Evolutionary conservation across 495 filamentous ascomycete genomes (phyloP).

Genomic region (Penicillium flavigenum): DNA sequence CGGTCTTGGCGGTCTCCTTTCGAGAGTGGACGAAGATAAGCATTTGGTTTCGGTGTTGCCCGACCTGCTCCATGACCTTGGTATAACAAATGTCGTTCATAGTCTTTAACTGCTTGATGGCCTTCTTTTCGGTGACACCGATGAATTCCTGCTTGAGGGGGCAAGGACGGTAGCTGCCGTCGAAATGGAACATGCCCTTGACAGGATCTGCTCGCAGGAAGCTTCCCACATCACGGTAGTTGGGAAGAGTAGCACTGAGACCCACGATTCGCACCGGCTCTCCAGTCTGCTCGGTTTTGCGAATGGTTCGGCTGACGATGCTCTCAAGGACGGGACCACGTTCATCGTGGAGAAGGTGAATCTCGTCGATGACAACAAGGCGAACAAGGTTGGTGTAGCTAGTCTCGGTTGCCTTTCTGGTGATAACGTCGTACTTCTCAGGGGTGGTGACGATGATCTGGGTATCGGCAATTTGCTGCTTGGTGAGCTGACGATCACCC

Average conservation of each 20-base stretch:
- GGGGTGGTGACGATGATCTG: conserved; percentile 98
- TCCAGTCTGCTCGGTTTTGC: conserved; percentile 88
- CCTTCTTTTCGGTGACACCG: conserved; percentile 95
- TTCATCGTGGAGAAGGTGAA: conserved; percentile 96
- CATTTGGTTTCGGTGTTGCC: conserved; percentile 89
- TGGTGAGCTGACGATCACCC: conserved; percentile 96
- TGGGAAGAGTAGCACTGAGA: conserved; percentile 91
- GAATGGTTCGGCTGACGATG: conserved; percentile 91
- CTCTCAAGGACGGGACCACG: conserved; percentile 96
- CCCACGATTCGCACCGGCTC: conserved; percentile 89
- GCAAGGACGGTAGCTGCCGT: conserved; percentile 90
- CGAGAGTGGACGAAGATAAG: conserved; percentile 97
- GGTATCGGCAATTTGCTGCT: conserved; percentile 96
- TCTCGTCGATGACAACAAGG: conserved; percentile 95
- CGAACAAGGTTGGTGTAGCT: conserved; percentile 96
- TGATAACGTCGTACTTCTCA: conserved; percentile 99
- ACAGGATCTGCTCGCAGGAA: conserved; percentile 88
- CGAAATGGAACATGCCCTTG: conserved; percentile 93
- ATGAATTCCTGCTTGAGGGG: conserved; percentile 96
- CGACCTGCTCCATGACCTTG: conserved; percentile 96
- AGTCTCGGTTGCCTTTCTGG: conserved; percentile 92
- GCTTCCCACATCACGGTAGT: conserved; percentile 93
- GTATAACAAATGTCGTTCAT: conserved; percentile 99
- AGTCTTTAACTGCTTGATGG: conserved; percentile 97
- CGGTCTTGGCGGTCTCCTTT: conserved; percentile 97